These are phyloP conservation scores for Paracoccidioides lutzii DNA, from an alignment of 2,329 filamentous ascomycete genomes.

Conservation along the genomic window DNA sequence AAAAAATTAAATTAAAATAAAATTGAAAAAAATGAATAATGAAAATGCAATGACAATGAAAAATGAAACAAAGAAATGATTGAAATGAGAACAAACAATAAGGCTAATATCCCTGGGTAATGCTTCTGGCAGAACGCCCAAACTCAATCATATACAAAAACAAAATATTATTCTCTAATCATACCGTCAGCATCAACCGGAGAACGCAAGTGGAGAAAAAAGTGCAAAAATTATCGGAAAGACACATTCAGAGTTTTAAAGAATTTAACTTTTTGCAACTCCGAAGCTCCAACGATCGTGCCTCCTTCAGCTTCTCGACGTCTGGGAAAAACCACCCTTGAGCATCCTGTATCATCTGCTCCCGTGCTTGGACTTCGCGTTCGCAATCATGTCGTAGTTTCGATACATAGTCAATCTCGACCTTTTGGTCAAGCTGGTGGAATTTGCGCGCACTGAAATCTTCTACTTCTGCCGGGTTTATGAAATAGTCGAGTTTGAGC, in stretches of 20 bases:
- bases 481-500: constrained; percentile 67
- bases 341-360: constrained; percentile 60
- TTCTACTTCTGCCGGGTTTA: constrained; percentile 65
- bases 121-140: constrained; percentile 1
- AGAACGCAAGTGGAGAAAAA: background rate
- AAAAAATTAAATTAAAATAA: background rate
- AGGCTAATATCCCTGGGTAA: constrained; percentile 1
- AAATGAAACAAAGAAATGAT: background rate
- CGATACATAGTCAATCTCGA: constrained; percentile 60
- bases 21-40: background rate
- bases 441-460: constrained; percentile 59
- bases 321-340: constrained; percentile 82
- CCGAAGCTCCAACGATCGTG: constrained; percentile 48
- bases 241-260: constrained; percentile 5
- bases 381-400: constrained; percentile 60
- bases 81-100: background rate
- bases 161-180: constrained; percentile 4
- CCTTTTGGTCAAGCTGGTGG: constrained; percentile 59
- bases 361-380: constrained; percentile 52
- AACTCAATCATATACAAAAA: constrained; percentile 2
- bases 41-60: background rate
- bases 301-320: constrained; percentile 61
- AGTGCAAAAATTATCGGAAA: background rate
- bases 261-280: constrained; percentile 44
- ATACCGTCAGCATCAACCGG: constrained; percentile 2